These are phyloP conservation scores for Mortierella polycephala DNA, from an alignment of 371 early-diverging fungal genomes.

Conservation along the genomic window DNA sequence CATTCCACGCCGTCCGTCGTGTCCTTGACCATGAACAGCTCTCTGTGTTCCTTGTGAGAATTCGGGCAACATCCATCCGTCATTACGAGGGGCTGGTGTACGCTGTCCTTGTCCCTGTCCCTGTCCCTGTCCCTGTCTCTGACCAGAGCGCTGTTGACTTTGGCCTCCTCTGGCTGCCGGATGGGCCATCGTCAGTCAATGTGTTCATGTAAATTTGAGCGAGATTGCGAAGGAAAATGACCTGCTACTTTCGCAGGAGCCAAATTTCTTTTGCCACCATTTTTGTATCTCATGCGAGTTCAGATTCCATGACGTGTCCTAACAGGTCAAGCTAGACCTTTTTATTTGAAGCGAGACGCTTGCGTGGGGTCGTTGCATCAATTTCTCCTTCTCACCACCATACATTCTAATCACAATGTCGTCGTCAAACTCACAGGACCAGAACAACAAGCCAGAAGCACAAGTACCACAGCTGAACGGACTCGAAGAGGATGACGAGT, in stretches of 20 bases:
- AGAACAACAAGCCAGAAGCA: constrained; percentile 35
- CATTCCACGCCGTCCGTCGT: neutral
- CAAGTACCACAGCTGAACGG: constrained; percentile 67
- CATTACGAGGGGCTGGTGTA: neutral
- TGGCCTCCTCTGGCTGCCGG: constrained; percentile 7
- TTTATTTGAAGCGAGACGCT: constrained; percentile 3
- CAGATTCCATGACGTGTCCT: neutral
- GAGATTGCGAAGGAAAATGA: neutral
- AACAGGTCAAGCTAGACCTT: too few relatives aligned
- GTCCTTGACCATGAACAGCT: neutral
- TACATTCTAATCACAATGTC: constrained; percentile 14
- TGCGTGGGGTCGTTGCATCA: neutral
- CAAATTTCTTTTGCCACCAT: constrained; percentile 6
- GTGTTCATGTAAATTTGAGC: constrained; percentile 8
- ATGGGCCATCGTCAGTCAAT: constrained; percentile 13
- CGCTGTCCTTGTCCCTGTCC: constrained; percentile 6
- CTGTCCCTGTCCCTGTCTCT: constrained; percentile 9
- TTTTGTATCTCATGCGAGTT: neutral
- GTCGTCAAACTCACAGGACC: constrained; percentile 34
- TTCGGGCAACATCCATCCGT: constrained; percentile 3
- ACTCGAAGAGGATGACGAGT: constrained; percentile 93
- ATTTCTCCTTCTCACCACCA: neutral
- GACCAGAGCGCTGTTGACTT: neutral
- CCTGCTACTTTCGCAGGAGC: neutral
- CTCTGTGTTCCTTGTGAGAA: too few relatives aligned